Evolutionary conservation across 2,329 filamentous ascomycete genomes (phyloP).

Genomic region (Claviceps lovelessii): DNA sequence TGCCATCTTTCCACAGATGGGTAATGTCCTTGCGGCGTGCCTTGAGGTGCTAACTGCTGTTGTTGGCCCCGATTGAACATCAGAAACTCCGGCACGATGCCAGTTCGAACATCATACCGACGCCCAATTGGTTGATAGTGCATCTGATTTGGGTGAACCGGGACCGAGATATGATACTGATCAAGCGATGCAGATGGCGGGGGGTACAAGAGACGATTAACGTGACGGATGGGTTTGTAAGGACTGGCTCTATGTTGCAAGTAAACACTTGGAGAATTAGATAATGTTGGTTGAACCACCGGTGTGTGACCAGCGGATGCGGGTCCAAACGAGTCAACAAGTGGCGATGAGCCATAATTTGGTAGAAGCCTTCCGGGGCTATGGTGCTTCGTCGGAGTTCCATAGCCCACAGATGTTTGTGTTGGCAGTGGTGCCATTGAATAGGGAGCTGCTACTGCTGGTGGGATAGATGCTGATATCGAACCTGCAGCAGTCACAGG

Average conservation of each 20-base stretch:
- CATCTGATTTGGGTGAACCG: conserved; percentile 56
- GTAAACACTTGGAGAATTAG: conserved; percentile 77
- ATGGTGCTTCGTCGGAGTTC: conserved; percentile 39
- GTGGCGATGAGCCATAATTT: conserved; percentile 46
- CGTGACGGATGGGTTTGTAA: conserved; percentile 77
- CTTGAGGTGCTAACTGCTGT: conserved; percentile 13
- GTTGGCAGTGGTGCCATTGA: conserved; percentile 8
- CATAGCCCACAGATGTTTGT: conserved; percentile 25
- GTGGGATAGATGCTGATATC: conserved; percentile 8
- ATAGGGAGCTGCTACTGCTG: conserved; percentile 8
- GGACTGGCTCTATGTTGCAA: conserved; percentile 80
- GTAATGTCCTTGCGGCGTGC: conserved; percentile 19
- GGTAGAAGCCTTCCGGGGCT: conserved; percentile 33
- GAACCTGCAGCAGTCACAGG: conserved; percentile 13
- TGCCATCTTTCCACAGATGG: conserved; percentile 20
- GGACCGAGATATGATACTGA: conserved; percentile 47
- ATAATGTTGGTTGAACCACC: conserved; percentile 44
- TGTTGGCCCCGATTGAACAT: conserved; percentile 21
- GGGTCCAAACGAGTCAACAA: conserved; percentile 47
- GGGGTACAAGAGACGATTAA: conserved; percentile 82
- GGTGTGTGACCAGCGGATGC: conserved; percentile 43
- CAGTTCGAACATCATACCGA: conserved; percentile 51
- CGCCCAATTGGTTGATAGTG: conserved; percentile 68
- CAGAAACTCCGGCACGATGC: conserved; percentile 53
- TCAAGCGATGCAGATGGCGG: conserved; percentile 69